phyloP scores from a whole-genome alignment of 495 filamentous ascomycete genomes.

The Penicillium parvum region DNA sequence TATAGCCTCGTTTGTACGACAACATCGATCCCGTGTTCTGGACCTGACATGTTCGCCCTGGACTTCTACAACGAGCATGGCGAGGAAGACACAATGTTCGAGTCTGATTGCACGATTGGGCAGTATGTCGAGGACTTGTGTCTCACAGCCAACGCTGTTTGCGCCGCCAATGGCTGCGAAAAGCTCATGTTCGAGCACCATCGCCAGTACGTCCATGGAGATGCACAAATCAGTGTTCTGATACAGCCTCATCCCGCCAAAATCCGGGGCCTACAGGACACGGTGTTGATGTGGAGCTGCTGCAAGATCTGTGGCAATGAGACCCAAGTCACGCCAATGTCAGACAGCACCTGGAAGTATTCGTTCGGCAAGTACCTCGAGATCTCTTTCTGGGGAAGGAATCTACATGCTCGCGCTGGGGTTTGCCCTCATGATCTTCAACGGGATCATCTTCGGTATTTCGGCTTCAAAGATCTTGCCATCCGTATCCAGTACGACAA shows the following conservation, averaged over 20 bases:
- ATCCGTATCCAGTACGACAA: slow-evolving; percentile 88
- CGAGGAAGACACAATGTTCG: slow-evolving; percentile 58
- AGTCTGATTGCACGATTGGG: slow-evolving; percentile 86
- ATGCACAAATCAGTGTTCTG: slow-evolving; percentile 86
- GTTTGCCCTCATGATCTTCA: slow-evolving; percentile 93
- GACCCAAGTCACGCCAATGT: slow-evolving; percentile 89
- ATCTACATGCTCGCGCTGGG: slow-evolving; percentile 70
- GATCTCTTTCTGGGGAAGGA: slow-evolving; percentile 89
- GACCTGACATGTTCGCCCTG: slow-evolving; percentile 79
- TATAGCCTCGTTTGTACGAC: slow-evolving; percentile 88
- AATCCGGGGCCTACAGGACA: slow-evolving; percentile 65
- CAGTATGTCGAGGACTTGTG: slow-evolving; percentile 95
- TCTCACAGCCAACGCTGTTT: slow-evolving; percentile 65
- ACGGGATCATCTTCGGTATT: slow-evolving; percentile 85
- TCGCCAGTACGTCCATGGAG: slow-evolving; percentile 94
- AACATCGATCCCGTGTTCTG: slow-evolving; percentile 86
- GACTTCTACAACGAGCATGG: slow-evolving; percentile 92
- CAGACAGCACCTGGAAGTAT: slow-evolving; percentile 94
- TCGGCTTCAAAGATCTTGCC: slow-evolving; percentile 81
- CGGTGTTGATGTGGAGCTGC: slow-evolving; percentile 95
- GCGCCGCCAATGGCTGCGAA: slow-evolving; percentile 81
- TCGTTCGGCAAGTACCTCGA: slow-evolving; percentile 98
- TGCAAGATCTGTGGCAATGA: slow-evolving; percentile 89
- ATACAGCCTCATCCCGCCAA: slow-evolving; percentile 71
- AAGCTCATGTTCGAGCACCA: slow-evolving; percentile 89